phyloP scores from a whole-genome alignment of 2,329 filamentous ascomycete species.

The Alternaria sp. region DNA sequence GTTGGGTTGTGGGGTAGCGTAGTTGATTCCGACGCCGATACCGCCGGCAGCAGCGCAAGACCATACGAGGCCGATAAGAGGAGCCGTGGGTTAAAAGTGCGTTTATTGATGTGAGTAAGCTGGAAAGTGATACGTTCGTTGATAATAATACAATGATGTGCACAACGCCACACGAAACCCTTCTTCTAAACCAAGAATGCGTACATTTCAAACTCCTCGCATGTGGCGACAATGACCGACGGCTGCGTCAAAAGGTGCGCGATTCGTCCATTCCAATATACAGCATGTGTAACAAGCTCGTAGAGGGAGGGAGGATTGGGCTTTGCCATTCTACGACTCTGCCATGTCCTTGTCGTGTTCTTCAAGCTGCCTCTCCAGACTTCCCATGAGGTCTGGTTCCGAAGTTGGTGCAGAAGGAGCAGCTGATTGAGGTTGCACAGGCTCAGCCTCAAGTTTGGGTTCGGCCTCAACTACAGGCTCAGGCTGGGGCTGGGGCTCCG shows the following conservation, averaged over 20 bases:
- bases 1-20: conserved; percentile 4
- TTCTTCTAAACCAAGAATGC: neutral
- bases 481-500: neutral
- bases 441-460: neutral
- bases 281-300: neutral
- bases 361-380: conserved; percentile 54
- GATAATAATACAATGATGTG: conserved; percentile 12
- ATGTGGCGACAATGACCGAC: neutral
- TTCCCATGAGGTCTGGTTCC: conserved; percentile 56
- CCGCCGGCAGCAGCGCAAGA: neutral
- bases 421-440: conserved; percentile 9
- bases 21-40: neutral
- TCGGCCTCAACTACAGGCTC: neutral
- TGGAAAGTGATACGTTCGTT: neutral
- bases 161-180: conserved; percentile 1
- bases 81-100: neutral
- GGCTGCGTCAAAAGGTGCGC: neutral
- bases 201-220: neutral
- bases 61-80: neutral
- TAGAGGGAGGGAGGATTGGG: neutral
- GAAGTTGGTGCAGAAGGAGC: conserved; percentile 29
- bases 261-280: neutral
- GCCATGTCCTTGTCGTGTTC: conserved; percentile 33
- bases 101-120: neutral
- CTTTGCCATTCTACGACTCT: conserved; percentile 13